These are phyloP conservation scores for Rhodotorula sp. DNA, from an alignment of 1,284 basidiomycete genomes.

Conservation along the genomic window DNA sequence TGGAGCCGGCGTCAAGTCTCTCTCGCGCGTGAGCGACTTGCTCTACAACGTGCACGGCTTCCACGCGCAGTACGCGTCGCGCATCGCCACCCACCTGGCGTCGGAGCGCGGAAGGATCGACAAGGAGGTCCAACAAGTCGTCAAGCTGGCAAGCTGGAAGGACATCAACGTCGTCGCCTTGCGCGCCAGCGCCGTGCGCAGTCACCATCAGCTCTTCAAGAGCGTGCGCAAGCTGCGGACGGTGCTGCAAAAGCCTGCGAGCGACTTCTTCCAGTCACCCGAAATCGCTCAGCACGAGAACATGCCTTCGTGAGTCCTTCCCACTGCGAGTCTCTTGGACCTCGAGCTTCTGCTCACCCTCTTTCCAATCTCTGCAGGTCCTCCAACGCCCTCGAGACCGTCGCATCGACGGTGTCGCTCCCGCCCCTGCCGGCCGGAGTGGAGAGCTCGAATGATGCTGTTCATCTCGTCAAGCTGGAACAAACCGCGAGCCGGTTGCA, in stretches of 20 bases:
- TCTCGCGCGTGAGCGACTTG: slow-evolving; percentile 59
- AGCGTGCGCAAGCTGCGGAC: slow-evolving; percentile 90
- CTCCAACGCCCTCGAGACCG: neutral
- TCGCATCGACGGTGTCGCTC: slow-evolving; percentile 2
- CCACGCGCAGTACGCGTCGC: slow-evolving; percentile 63
- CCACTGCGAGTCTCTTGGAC: too few species aligned
- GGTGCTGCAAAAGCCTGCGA: slow-evolving; percentile 71
- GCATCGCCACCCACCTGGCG: slow-evolving; percentile 58
- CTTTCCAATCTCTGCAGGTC: neutral
- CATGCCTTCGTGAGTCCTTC: neutral
- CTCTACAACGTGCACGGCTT: slow-evolving; percentile 66
- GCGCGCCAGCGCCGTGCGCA: slow-evolving; percentile 84
- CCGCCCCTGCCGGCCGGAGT: slow-evolving; percentile 17
- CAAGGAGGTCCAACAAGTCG: slow-evolving; percentile 76
- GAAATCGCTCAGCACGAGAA: slow-evolving; percentile 23
- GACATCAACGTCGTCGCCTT: slow-evolving; percentile 95
- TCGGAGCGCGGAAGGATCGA: slow-evolving; percentile 67
- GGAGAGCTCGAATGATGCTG: neutral
- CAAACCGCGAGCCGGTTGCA: slow-evolving; percentile 34
- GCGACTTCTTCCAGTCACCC: slow-evolving; percentile 43
- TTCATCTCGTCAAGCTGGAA: slow-evolving; percentile 36
- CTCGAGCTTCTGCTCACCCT: neutral
- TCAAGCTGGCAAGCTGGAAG: slow-evolving; percentile 97
- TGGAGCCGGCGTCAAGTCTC: slow-evolving; percentile 43
- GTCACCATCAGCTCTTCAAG: slow-evolving; percentile 89